A percentile compares a stretch with the other conserved stretches of the same genome.
Conservation (phyloP, 1,139 yeast species). For the Nakaseomyces sp. region DNA sequence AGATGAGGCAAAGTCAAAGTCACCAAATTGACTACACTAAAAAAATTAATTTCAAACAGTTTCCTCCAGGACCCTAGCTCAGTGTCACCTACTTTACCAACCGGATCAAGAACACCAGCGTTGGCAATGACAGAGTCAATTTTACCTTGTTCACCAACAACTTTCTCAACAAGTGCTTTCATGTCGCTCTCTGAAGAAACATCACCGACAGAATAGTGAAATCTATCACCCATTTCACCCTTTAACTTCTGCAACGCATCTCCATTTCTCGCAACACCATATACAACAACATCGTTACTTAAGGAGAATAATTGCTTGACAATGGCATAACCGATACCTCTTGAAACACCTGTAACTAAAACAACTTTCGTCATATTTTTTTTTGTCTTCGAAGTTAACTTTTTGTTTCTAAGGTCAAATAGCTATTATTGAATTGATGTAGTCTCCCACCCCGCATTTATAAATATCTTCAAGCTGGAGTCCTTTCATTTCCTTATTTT, state of each 20-base stretch:
- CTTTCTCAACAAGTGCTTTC: conserved; percentile 38
- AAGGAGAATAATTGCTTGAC: conserved; percentile 44
- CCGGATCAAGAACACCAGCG: conserved; percentile 86
- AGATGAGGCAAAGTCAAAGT: conserved; percentile 21
- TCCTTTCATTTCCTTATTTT: no score
- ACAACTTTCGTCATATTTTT: conserved; percentile 30
- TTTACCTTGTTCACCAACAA: conserved; percentile 45
- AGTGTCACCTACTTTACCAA: conserved; percentile 36
- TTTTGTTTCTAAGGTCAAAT: no score
- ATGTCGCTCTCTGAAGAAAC: conserved; percentile 42
- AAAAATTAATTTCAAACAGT: conserved; percentile 69
- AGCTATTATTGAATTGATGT: no score
- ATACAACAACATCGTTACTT: conserved; percentile 47
- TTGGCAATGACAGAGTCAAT: conserved; percentile 66
- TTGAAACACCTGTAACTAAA: conserved; percentile 67
- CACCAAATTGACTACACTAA: conserved; percentile 61
- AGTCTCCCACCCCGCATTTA: no score
- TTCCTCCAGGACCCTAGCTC: conserved; percentile 50
- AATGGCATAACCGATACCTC: conserved; percentile 69
- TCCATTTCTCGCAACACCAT: conserved; percentile 67
- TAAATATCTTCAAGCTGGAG: no score
- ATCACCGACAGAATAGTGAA: conserved; percentile 60
- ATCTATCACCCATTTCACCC: conserved; percentile 41
- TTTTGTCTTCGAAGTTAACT: no score
- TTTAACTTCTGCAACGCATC: conserved; percentile 39